These are phyloP conservation scores for Neurospora sp. DNA, from an alignment of 495 filamentous ascomycete species.

Conservation along the genomic window DNA sequence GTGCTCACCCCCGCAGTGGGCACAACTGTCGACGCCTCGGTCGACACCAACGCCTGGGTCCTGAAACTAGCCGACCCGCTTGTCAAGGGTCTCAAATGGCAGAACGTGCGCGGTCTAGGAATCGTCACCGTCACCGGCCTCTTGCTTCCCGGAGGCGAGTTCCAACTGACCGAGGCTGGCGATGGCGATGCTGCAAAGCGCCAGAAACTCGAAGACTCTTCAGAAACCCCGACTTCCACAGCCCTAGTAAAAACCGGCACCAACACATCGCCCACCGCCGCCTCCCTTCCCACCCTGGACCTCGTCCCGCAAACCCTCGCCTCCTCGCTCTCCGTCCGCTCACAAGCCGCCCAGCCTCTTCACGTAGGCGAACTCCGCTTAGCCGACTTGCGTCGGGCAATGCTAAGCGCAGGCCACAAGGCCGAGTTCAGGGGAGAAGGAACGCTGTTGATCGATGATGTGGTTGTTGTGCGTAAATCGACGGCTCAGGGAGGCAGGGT, in stretches of 20 bases:
- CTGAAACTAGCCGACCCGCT: conserved; percentile 79
- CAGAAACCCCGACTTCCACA: background rate
- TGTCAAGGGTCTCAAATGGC: conserved; percentile 81
- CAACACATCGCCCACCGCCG: background rate
- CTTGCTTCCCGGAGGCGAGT: conserved; percentile 29
- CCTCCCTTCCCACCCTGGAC: conserved; percentile 56
- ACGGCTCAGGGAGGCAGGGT: conserved; percentile 60
- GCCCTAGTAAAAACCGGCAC: background rate
- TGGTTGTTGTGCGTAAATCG: conserved; percentile 80
- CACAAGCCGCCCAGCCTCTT: conserved; percentile 65
- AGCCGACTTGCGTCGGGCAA: conserved; percentile 74
- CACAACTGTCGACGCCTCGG: conserved; percentile 70
- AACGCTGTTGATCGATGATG: conserved; percentile 77
- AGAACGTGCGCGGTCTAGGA: conserved; percentile 78
- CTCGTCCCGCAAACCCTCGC: conserved; percentile 66
- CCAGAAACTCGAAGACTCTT: conserved; percentile 18
- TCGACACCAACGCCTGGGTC: conserved; percentile 96
- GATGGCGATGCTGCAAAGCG: background rate
- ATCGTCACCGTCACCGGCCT: conserved; percentile 79
- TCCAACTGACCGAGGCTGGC: conserved; percentile 44
- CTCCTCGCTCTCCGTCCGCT: conserved; percentile 63
- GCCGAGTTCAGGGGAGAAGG: conserved; percentile 94
- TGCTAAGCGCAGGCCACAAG: conserved; percentile 71
- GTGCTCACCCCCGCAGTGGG: conserved; percentile 75
- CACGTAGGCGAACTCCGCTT: conserved; percentile 91